Conservation (phyloP, 2,329 filamentous ascomycete species). For the Aspergillus luchuensis region DNA sequence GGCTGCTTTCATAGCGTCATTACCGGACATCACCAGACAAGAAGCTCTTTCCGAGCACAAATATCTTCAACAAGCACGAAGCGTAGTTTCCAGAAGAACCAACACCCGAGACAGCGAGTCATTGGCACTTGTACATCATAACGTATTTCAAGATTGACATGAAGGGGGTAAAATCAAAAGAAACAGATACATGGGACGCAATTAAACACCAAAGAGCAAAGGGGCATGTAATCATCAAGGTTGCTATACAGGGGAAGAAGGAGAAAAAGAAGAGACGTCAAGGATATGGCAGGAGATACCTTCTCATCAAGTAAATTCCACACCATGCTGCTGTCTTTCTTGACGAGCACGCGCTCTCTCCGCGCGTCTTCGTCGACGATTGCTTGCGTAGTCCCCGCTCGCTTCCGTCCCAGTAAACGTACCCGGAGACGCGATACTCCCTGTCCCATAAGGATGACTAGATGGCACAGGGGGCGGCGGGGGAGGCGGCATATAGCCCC, state of each 20-base stretch:
- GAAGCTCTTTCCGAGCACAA: background rate
- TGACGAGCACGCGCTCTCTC: constrained; percentile 52
- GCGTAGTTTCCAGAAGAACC: background rate
- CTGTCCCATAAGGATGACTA: constrained; percentile 42
- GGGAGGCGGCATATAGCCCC: constrained; percentile 28
- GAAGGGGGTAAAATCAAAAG: background rate
- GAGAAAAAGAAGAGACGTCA: background rate
- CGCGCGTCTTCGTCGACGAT: constrained; percentile 55
- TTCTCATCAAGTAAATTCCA: constrained; percentile 50
- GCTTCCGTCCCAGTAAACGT: constrained; percentile 53
- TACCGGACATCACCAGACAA: background rate
- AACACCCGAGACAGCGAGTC: background rate
- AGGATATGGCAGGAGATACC: background rate
- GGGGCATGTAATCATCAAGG: constrained; percentile 9
- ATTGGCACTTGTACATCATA: background rate
- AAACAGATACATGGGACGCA: constrained; percentile 3
- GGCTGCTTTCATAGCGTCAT: background rate
- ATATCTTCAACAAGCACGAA: background rate
- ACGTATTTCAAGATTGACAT: constrained; percentile 1
- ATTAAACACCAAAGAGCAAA: constrained; percentile 1
- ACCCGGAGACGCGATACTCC: constrained; percentile 45
- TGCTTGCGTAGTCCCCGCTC: constrained; percentile 55
- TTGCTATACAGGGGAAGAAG: constrained; percentile 14
- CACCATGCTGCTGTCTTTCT: constrained; percentile 48
- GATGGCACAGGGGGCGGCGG: constrained; percentile 44